phyloP scores from a whole-genome alignment of 2,329 filamentous ascomycete genomes.

The Pyricularia grisea region DNA sequence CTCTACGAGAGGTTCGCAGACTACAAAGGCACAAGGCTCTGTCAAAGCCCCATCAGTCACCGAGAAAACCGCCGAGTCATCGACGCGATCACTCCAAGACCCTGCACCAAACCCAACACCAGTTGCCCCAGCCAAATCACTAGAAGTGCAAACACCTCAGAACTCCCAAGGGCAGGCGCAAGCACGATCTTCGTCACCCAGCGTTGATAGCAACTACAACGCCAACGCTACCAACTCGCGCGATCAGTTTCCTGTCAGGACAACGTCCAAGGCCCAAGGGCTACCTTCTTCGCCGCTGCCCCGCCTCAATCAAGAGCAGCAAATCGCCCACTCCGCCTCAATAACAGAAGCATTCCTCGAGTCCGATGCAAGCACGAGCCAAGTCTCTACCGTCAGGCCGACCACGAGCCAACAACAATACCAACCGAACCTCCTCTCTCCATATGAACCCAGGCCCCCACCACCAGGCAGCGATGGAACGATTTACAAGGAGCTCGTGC shows the following conservation, averaged over 20 bases:
- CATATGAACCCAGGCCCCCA: background rate
- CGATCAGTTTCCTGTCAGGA: slow-evolving; percentile 21
- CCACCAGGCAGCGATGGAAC: background rate
- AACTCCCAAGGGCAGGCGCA: background rate
- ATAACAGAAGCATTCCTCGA: background rate
- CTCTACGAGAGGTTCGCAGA: background rate
- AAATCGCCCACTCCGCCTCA: background rate
- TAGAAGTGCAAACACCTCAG: background rate
- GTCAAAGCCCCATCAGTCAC: background rate
- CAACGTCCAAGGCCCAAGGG: slow-evolving; percentile 15
- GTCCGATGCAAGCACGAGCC: background rate
- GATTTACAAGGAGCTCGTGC: slow-evolving; percentile 2
- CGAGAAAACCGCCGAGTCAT: background rate
- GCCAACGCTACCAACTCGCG: slow-evolving; percentile 5
- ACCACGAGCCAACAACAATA: background rate
- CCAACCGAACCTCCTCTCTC: background rate
- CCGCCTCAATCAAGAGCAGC: background rate
- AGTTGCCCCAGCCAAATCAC: background rate
- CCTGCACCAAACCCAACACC: background rate
- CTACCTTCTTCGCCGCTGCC: background rate
- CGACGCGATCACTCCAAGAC: background rate
- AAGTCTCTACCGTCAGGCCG: background rate
- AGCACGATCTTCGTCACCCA: background rate
- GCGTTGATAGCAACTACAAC: background rate
- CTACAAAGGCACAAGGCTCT: background rate